phyloP scores from a whole-genome alignment of 257 asterid genomes.

The Solanum tacnaense region DNA sequence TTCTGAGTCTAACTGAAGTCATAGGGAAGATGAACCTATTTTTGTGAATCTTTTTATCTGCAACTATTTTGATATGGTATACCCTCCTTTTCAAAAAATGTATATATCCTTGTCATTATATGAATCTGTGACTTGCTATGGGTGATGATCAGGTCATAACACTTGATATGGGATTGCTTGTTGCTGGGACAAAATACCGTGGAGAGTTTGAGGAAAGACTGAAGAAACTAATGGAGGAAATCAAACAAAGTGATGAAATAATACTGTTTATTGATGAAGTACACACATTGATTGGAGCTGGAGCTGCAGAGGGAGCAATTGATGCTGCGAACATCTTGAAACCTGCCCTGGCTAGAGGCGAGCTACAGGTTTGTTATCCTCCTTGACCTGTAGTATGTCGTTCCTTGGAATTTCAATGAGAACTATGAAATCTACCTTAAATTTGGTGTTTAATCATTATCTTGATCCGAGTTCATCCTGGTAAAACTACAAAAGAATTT shows the following conservation, averaged over 20 bases:
- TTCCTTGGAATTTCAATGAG: neutral
- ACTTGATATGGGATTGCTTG: slow-evolving; percentile 26
- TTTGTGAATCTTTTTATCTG: neutral
- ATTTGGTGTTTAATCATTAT: neutral
- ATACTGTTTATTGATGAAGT: slow-evolving; percentile 34
- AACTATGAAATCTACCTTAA: neutral
- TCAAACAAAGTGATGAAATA: slow-evolving; percentile 18
- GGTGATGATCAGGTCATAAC: slow-evolving; percentile 26
- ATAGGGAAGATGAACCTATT: neutral
- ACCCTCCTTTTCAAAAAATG: neutral
- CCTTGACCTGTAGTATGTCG: neutral
- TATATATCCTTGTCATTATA: neutral
- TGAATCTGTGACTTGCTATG: neutral
- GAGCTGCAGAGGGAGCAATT: slow-evolving; percentile 24
- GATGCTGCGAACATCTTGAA: slow-evolving; percentile 36
- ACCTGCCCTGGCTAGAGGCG: slow-evolving; percentile 35
- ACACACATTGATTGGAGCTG: slow-evolving; percentile 37
- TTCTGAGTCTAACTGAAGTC: neutral
- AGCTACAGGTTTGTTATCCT: slow-evolving; percentile 18
- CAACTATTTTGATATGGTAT: neutral
- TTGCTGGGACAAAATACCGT: slow-evolving; percentile 31
- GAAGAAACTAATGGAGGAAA: slow-evolving; percentile 24
- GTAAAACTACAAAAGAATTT: neutral
- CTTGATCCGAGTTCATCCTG: neutral
- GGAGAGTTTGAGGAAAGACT: slow-evolving; percentile 37